phyloP scores from a whole-genome alignment of 768 basidiomycete genomes.

The Punctularia strigosozonata region DNA sequence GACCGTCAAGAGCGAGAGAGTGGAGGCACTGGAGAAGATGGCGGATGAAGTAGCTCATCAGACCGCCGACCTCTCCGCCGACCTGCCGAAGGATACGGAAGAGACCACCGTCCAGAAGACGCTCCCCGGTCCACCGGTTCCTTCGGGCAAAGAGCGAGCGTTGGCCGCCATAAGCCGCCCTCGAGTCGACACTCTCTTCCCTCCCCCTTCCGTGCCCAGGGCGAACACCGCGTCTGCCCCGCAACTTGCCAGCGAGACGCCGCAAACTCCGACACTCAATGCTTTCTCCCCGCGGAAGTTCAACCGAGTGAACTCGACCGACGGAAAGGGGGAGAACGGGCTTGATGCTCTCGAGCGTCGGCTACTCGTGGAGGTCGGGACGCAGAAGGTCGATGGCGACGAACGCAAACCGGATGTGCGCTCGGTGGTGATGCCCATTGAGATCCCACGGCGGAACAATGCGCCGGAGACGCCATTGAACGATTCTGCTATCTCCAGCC shows the following conservation, averaged over 20 bases:
- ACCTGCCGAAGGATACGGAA: conserved; percentile 15
- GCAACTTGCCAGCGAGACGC: conserved; percentile 6
- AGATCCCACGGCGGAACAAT: conserved; percentile 20
- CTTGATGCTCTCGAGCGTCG: conserved; percentile 64
- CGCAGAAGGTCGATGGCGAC: conserved; percentile 28
- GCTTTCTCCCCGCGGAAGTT: conserved; percentile 18
- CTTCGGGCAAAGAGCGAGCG: conserved; percentile 25
- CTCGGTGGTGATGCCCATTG: conserved; percentile 23
- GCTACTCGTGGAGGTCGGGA: conserved; percentile 63
- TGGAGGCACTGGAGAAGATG: conserved; percentile 62
- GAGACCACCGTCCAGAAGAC: conserved; percentile 37
- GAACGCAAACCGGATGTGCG: conserved; percentile 23
- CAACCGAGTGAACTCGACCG: conserved; percentile 5
- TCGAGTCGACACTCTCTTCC: conserved; percentile 22
- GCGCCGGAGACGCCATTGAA: conserved; percentile 22
- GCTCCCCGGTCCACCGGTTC: conserved; percentile 45
- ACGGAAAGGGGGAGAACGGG: conserved; percentile 31
- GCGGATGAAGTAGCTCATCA: conserved; percentile 40
- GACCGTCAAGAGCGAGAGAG: conserved; percentile 41
- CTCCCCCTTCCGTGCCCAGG: conserved; percentile 5
- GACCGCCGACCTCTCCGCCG: conserved; percentile 18
- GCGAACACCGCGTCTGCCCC: background rate
- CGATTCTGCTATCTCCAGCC: conserved; percentile 36
- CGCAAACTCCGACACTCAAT: conserved; percentile 19
- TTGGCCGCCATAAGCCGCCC: conserved; percentile 9